Conservation (phyloP, 352 stramenopile genomes). For the Pythium grandisporangium region DNA sequence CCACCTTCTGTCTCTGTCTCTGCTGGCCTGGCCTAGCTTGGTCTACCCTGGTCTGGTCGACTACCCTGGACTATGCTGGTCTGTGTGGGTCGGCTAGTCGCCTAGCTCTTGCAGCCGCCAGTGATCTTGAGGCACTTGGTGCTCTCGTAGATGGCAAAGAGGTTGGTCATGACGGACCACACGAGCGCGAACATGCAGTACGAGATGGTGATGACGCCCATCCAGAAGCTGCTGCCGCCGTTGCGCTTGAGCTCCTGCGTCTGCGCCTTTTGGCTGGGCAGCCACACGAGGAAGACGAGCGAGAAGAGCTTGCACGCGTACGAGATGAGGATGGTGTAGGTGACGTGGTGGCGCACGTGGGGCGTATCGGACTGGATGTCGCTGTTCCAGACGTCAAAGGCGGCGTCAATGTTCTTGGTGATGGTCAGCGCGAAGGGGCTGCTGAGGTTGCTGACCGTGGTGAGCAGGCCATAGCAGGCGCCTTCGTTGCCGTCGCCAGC, state of each 20-base stretch:
- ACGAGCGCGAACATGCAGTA: conserved; percentile 17
- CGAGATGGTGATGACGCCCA: conserved; percentile 10
- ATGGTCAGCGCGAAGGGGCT: conserved; percentile 16
- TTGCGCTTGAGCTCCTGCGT: conserved; percentile 19
- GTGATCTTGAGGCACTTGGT: conserved; percentile 22
- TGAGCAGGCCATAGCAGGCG: conserved; percentile 24
- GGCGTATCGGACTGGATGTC: conserved; percentile 14
- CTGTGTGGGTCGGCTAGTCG: background rate
- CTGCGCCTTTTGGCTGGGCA: conserved; percentile 18
- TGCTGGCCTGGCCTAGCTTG: background rate
- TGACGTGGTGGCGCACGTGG: conserved; percentile 20
- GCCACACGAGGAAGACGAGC: conserved; percentile 13
- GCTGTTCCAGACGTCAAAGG: conserved; percentile 16
- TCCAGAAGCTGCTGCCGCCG: conserved; percentile 11
- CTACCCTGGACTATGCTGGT: background rate
- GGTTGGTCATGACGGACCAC: conserved; percentile 17
- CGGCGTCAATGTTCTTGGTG: conserved; percentile 20
- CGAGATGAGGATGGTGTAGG: conserved; percentile 17
- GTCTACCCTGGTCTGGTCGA: background rate
- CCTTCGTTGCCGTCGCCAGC: conserved; percentile 23
- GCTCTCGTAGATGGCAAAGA: conserved; percentile 18
- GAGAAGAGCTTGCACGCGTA: conserved; percentile 16
- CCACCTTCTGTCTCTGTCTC: background rate
- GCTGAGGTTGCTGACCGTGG: conserved; percentile 20
- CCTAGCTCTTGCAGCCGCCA: conserved; percentile 10